phyloP scores from a whole-genome alignment of 805 yeast species.

The Monosporozyma unispora region DNA sequence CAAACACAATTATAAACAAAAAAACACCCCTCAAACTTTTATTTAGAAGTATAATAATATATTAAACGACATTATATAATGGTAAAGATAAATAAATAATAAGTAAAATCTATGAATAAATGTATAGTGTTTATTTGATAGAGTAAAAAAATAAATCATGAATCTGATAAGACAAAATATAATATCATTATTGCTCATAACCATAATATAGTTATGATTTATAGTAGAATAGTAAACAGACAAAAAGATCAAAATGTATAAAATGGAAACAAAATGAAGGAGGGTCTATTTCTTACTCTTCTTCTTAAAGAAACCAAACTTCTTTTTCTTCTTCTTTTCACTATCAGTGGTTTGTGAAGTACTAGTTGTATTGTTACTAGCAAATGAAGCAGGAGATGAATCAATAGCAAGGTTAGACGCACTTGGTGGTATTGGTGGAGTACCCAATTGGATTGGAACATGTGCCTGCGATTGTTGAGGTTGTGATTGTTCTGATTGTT shows the following conservation, averaged over 20 bases:
- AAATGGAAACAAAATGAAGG: background rate
- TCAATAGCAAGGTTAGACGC: constrained; percentile 4
- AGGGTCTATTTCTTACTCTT: constrained; percentile 19
- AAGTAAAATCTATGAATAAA: too few species aligned
- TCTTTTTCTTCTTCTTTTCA: constrained; percentile 22
- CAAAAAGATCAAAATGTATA: background rate
- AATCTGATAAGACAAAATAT: too few species aligned
- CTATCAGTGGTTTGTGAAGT: constrained; percentile 3
- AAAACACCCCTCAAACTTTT: too few species aligned
- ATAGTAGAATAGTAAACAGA: background rate
- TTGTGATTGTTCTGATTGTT: background rate
- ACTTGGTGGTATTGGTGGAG: constrained; percentile 12
- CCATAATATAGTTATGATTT: background rate
- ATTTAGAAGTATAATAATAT: too few species aligned
- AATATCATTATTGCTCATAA: too few species aligned
- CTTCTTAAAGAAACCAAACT: constrained; percentile 26
- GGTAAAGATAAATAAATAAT: too few species aligned
- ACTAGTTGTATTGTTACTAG: constrained; percentile 4
- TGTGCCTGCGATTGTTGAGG: constrained; percentile 5
- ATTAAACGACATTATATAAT: too few species aligned
- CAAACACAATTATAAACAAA: too few species aligned
- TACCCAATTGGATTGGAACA: constrained; percentile 4
- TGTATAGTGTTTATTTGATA: too few species aligned
- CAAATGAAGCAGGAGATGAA: constrained; percentile 4
- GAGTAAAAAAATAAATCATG: too few species aligned